Evolutionary conservation across 116 monocot genomes (phyloP).

Genomic region (Thalassia testudinum): DNA sequence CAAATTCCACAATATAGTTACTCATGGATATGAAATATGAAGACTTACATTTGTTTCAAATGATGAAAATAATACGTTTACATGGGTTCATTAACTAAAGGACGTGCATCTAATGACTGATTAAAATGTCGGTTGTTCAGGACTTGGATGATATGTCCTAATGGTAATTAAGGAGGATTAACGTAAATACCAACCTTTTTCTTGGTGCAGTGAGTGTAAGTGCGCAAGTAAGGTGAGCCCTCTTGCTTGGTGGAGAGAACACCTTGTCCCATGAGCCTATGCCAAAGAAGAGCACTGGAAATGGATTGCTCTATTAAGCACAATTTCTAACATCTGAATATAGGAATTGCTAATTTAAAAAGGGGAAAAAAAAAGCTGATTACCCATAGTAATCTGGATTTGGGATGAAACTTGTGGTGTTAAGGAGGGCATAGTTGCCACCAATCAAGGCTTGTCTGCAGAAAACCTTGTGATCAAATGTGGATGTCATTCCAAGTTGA

Average conservation of each 20-base stretch:
- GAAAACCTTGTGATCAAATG: constrained; percentile 37
- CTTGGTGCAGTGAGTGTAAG: constrained; percentile 56
- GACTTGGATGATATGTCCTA: too few relatives aligned
- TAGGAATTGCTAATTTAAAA: too few relatives aligned
- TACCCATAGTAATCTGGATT: constrained; percentile 79
- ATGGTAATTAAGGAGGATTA: too few relatives aligned
- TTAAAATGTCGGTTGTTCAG: too few relatives aligned
- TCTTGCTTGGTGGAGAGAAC: constrained; percentile 35
- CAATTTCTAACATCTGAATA: not conserved
- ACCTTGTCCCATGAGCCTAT: constrained; percentile 58
- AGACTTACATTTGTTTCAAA: too few relatives aligned
- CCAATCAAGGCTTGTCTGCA: constrained; percentile 57
- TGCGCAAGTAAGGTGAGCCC: constrained; percentile 32
- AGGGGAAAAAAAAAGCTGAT: too few relatives aligned
- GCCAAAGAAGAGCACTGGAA: constrained; percentile 55
- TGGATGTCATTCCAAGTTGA: constrained; percentile 67
- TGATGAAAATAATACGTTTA: too few relatives aligned
- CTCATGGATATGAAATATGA: too few relatives aligned
- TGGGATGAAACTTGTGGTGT: constrained; percentile 47
- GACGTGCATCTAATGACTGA: too few relatives aligned
- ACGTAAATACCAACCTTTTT: constrained; percentile 11
- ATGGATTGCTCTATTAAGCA: too few relatives aligned
- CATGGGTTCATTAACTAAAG: too few relatives aligned
- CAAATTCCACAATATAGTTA: too few relatives aligned
- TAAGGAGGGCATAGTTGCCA: constrained; percentile 65